Evolutionary conservation across 2,329 filamentous ascomycete genomes (phyloP).

Genomic region (Anthostomella pinea): DNA sequence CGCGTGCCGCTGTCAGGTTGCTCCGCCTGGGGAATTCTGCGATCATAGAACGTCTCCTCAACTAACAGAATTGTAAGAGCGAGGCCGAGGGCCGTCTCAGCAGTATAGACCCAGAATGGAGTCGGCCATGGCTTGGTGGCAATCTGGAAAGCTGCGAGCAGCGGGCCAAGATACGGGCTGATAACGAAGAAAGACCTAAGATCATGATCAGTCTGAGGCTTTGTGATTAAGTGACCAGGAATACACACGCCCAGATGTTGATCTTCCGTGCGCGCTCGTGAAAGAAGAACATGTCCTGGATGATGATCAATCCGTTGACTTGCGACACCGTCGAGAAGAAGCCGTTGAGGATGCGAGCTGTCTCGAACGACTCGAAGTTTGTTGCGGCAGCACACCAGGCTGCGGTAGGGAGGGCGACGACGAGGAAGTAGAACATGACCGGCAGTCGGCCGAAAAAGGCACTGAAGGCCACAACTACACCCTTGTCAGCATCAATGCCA

Average conservation of each 20-base stretch:
- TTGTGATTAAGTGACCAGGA: conserved; percentile 4
- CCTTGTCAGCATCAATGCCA: conserved; percentile 7
- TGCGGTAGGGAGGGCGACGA: conserved; percentile 36
- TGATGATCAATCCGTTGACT: conserved; percentile 47
- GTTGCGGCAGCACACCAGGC: conserved; percentile 44
- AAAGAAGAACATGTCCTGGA: conserved; percentile 60
- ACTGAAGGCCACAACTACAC: conserved; percentile 36
- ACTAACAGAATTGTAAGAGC: conserved; percentile 40
- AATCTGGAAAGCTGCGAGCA: conserved; percentile 48
- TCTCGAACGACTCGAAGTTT: conserved; percentile 46
- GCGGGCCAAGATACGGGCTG: conserved; percentile 44
- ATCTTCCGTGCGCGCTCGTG: conserved; percentile 53
- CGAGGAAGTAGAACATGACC: conserved; percentile 41
- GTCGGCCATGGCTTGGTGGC: conserved; percentile 43
- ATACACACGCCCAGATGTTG: conserved; percentile 43
- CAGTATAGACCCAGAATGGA: conserved; percentile 47
- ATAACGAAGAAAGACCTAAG: conserved; percentile 36
- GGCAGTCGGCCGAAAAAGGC: conserved; percentile 44
- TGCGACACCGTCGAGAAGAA: conserved; percentile 47
- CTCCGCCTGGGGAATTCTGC: conserved; percentile 34
- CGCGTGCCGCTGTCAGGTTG: conserved; percentile 35
- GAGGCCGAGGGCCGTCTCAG: conserved; percentile 36
- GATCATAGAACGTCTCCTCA: conserved; percentile 50
- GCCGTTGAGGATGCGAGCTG: conserved; percentile 45
- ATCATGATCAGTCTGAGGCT: background rate